A percentile compares a stretch with the other conserved stretches of the same genome.
These are phyloP conservation scores for Hondaea fermentalgiana DNA, from an alignment of 108 stramenopile species.

Conservation along the genomic window DNA sequence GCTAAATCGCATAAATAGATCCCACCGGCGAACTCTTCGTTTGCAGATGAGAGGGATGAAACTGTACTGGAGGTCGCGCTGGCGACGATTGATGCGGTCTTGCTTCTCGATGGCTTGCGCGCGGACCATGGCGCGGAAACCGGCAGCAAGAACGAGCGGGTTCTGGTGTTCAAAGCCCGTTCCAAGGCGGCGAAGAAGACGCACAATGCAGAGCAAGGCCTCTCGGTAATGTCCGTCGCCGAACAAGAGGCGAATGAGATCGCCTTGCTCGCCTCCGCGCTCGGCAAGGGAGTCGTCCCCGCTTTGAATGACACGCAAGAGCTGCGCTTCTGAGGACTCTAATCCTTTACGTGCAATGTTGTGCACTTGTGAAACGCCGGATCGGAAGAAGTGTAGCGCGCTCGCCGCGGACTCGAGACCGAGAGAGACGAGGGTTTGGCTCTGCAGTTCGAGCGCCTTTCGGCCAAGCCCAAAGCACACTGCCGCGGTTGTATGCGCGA, in stretches of 20 bases:
- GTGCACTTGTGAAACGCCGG: not conserved
- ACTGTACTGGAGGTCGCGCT: not conserved
- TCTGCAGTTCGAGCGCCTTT: not conserved
- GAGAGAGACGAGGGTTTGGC: not conserved
- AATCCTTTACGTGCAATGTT: not conserved
- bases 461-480: not conserved
- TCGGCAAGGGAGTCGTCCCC: not conserved
- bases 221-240: not conserved
- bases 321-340: not conserved
- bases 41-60: constrained; percentile 5
- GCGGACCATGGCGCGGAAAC: not conserved
- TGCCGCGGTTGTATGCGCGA: not conserved
- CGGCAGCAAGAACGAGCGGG: not conserved
- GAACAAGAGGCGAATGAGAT: not conserved
- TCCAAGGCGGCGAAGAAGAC: not conserved
- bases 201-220: not conserved
- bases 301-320: not conserved
- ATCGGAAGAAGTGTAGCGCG: not conserved
- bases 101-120: not conserved
- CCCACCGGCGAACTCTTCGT: not conserved
- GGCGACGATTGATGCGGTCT: not conserved
- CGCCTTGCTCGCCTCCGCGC: not conserved
- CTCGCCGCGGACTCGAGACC: not conserved
- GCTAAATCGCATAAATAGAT: constrained; percentile 1
- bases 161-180: not conserved